Base-by-base conservation (phyloP, 148 eudicot species). In the Amaranthus hypochondriacus region DNA sequence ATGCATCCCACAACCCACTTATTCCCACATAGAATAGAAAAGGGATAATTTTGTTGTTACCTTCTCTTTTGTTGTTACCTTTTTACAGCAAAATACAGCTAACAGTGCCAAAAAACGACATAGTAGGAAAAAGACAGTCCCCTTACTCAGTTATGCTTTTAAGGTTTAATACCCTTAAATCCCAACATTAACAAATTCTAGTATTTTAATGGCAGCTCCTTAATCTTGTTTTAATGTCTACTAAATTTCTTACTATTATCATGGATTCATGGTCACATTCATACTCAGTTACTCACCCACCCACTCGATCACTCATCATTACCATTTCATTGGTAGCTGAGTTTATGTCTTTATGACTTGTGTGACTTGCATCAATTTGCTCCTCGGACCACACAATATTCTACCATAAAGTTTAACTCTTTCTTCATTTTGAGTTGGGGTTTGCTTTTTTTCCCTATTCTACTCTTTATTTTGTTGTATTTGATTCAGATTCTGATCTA, bases 171-270 rank as follows among this genome's bases (percentile, higher is more conserved):
- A 9, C 18, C 77, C 48, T 49, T 67, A 75, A 75, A 67, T 75
- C 73, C 78, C 73, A 75, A 68, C 78, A 67, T 68, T 56, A 28
- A 72, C 2, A 68, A 48, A 11, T 73, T 57, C 62, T 56, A 0
- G 39, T 2, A 49, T 67, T 75, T 66, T 68, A 67, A 58, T 60
- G 68, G 58, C 73, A 15, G 11, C 18, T 9, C 59, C 8, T 62
- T 53, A 46, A 52, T 8, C 11, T 48, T 13, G 48, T 3, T 15
- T 4, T 39, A 21, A 39, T 49, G 15, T 73, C 52, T 42, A 48
- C 15, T 50, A 48, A 43, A 62, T 50, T 65, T 39, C 15, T 62
- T 76, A n/a, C 39, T 28, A 28, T 28, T 28, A 28, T 28, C 39
- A 28, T 28, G 39, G 39, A 28, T 28, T 56, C 48, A 0, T 6